phyloP scores from a whole-genome alignment of 805 yeast genomes.

The Cyberlindnera maritima region DNA sequence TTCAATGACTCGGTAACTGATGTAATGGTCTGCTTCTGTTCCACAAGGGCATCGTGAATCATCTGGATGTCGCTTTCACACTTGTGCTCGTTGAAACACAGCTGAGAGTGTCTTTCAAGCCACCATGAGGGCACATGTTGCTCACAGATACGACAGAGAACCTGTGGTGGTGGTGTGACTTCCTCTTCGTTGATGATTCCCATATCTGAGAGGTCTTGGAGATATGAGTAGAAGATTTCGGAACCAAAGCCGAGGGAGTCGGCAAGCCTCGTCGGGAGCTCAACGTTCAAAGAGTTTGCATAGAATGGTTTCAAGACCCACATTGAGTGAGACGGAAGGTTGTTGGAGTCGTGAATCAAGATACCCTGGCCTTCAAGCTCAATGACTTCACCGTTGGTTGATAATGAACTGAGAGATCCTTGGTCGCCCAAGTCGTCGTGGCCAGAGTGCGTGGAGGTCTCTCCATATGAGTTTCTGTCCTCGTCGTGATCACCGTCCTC shows the following conservation, averaged over 20 bases:
- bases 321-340: constrained; percentile 76
- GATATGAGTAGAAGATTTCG: constrained; percentile 73
- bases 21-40: constrained; percentile 56
- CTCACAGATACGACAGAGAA: constrained; percentile 91
- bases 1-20: constrained; percentile 32
- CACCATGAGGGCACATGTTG: constrained; percentile 93
- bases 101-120: constrained; percentile 85
- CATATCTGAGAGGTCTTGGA: constrained; percentile 59
- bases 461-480: constrained; percentile 3
- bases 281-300: constrained; percentile 57
- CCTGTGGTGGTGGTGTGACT: constrained; percentile 78
- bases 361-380: constrained; percentile 95
- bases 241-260: constrained; percentile 86
- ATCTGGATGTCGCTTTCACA: constrained; percentile 73
- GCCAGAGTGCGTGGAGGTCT: constrained; percentile 12
- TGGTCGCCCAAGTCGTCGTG: constrained; percentile 23
- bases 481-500: background rate
- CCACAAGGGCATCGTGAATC: constrained; percentile 72
- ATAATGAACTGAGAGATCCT: constrained; percentile 33
- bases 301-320: constrained; percentile 89
- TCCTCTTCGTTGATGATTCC: constrained; percentile 60
- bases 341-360: constrained; percentile 61
- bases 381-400: constrained; percentile 58
- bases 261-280: constrained; percentile 67
- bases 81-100: constrained; percentile 82